Base-by-base conservation (phyloP, 768 basidiomycete genomes). In the Phylloporus sp. region DNA sequence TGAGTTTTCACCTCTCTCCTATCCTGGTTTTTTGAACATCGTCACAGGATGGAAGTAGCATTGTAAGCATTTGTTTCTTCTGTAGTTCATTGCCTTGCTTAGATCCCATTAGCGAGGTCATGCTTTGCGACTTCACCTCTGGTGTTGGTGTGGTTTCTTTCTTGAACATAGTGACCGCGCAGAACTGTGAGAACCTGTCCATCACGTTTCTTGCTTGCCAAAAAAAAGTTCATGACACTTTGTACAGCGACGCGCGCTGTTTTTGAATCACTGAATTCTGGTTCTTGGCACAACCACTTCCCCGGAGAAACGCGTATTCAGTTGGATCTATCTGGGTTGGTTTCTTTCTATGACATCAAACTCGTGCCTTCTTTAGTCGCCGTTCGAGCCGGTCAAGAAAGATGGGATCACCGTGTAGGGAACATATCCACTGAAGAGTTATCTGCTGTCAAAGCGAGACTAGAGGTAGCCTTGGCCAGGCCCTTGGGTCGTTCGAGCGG, bases 41-140 rank as follows among this genome's bases (percentile, higher is more conserved):
- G 6, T 12, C 29, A 8, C 31, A 77, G 73, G 53, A 78, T 77
- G 77, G 74, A 76, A 68, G 71, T 74, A 66, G 70, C 75, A 52
- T 78, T 80, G 76, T 78, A 53, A 58, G 76, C 60, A 9, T 16
- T 8, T 8, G 6, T 20, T 10, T 52, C 13, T 15, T 7, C 31
- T n/a, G 18, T 11, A 18, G 22, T 3, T 20, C 15, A 2, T 3
- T 2, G 66, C 59, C 58, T 9, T 38, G 2, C 20, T 26, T 32
- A 38, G 18, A 6, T 6, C 24, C n/a, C 10, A 13, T 43, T 45
- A 79, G 76, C 52, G 79, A 80, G 62, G 63, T 77, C n/a, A 76
- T 78, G 73, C 61, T 78, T 7, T 80, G 78, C 54, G 68, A 78
- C 54, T 77, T 80, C 52, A 69, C 63, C 1, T 55, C 62, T 1